Conservation (phyloP, 768 basidiomycete genomes). For the Plicaturopsis crispa region DNA sequence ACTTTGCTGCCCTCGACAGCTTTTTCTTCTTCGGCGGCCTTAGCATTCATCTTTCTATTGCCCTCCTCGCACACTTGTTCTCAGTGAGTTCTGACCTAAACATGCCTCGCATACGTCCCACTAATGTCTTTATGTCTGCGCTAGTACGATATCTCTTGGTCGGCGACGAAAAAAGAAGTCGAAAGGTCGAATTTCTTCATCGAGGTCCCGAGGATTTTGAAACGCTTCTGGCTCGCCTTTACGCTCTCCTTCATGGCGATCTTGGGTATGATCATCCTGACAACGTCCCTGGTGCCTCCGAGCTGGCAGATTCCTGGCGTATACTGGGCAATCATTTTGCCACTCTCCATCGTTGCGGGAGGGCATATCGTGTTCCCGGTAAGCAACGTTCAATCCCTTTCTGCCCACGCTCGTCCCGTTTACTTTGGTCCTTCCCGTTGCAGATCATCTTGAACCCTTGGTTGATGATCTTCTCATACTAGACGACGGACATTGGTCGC, state of each 20-base stretch:
- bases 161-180: conserved; percentile 73
- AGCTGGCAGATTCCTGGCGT: conserved; percentile 57
- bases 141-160: conserved; percentile 54
- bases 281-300: conserved; percentile 41
- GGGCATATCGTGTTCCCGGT: conserved; percentile 75
- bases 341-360: conserved; percentile 59
- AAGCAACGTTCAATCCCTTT: conserved; percentile 23
- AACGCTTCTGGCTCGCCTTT: conserved; percentile 68
- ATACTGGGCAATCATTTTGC: conserved; percentile 73
- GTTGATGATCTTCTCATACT: conserved; percentile 87
- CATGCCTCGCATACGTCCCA: too few species aligned
- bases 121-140: too few species aligned
- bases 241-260: conserved; percentile 43
- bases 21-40: conserved; percentile 78
- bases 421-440: conserved; percentile 12
- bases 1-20: too few species aligned
- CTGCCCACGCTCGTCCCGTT: conserved; percentile 1
- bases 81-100: too few species aligned
- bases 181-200: conserved; percentile 87
- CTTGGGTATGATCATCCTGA: conserved; percentile 49
- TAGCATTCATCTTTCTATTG: conserved; percentile 58
- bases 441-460: conserved; percentile 83
- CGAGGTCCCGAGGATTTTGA: conserved; percentile 78
- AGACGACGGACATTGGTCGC: too few species aligned
- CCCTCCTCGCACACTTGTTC: conserved; percentile 63